phyloP scores from a whole-genome alignment of 2,329 filamentous ascomycete genomes.

The Cladosporium sp. region DNA sequence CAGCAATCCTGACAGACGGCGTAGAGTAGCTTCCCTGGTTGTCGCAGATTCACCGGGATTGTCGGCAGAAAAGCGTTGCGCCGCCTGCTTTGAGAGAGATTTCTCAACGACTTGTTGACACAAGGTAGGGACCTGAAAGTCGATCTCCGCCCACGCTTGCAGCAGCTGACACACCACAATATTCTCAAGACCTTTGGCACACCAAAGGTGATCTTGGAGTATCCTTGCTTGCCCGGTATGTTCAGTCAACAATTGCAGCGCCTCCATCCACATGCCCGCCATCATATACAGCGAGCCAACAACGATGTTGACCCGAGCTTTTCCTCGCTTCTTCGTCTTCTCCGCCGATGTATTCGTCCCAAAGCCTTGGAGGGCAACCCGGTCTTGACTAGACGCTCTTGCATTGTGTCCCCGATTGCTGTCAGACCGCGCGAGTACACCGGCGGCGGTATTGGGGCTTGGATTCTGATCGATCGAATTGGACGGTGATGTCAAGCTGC shows the following conservation, averaged over 20 bases:
- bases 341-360: constrained; percentile 47
- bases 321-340: constrained; percentile 68
- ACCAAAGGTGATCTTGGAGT: constrained; percentile 91
- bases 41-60: constrained; percentile 11
- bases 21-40: constrained; percentile 30
- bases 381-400: constrained; percentile 44
- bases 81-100: constrained; percentile 18
- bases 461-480: constrained; percentile 51
- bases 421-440: constrained; percentile 33
- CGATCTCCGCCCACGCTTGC: constrained; percentile 74
- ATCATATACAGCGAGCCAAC: constrained; percentile 82
- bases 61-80: constrained; percentile 17
- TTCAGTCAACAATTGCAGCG: constrained; percentile 74
- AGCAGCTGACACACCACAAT: constrained; percentile 77
- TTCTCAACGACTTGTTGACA: constrained; percentile 27
- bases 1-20: constrained; percentile 52
- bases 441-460: constrained; percentile 36
- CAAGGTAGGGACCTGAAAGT: constrained; percentile 61
- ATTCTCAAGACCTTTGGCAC: constrained; percentile 88
- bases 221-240: constrained; percentile 70
- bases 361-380: constrained; percentile 61
- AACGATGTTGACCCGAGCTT: constrained; percentile 70
- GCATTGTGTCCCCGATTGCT: constrained; percentile 22
- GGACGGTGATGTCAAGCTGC: constrained; percentile 34
- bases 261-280: constrained; percentile 84